Evolutionary conservation across 1,139 yeast genomes (phyloP).

Genomic region (Yamadazyma friedrichii): DNA sequence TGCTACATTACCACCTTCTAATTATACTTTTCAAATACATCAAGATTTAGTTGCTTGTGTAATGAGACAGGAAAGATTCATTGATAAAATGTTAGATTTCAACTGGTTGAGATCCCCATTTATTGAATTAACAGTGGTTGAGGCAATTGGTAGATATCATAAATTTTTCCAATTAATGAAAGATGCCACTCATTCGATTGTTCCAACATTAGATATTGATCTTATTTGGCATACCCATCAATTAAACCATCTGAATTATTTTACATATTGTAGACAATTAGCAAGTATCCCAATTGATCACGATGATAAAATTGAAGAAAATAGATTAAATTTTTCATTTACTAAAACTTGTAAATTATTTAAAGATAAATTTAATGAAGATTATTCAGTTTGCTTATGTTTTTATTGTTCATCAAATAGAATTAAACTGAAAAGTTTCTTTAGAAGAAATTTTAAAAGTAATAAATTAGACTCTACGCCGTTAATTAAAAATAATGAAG

Average conservation of each 20-base stretch:
- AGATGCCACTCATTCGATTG: conserved; percentile 16
- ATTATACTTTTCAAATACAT: conserved; percentile 14
- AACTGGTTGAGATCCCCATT: conserved; percentile 29
- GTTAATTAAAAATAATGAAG: not conserved
- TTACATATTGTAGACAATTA: conserved; percentile 16
- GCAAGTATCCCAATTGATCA: conserved; percentile 16
- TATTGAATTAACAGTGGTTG: conserved; percentile 18
- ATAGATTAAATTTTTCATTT: conserved; percentile 13
- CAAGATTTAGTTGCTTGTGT: conserved; percentile 33
- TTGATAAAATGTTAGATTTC: conserved; percentile 28
- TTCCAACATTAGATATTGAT: conserved; percentile 43
- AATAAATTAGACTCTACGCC: too few relatives aligned
- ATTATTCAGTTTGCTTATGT: conserved; percentile 16
- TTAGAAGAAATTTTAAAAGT: not conserved
- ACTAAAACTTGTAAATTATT: conserved; percentile 15
- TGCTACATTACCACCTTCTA: conserved; percentile 19
- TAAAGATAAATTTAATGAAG: conserved; percentile 11
- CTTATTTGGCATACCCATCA: conserved; percentile 44
- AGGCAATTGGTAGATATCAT: conserved; percentile 23
- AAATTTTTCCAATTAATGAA: conserved; percentile 23
- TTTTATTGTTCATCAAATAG: conserved; percentile 9
- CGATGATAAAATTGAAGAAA: conserved; percentile 19
- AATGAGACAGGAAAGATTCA: conserved; percentile 31
- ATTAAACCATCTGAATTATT: conserved; percentile 24
- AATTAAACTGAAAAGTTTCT: conserved; percentile 3